Base-by-base conservation (phyloP, 192 early-diverging fungal species). In the Rhizoclosmatium globosum region DNA sequence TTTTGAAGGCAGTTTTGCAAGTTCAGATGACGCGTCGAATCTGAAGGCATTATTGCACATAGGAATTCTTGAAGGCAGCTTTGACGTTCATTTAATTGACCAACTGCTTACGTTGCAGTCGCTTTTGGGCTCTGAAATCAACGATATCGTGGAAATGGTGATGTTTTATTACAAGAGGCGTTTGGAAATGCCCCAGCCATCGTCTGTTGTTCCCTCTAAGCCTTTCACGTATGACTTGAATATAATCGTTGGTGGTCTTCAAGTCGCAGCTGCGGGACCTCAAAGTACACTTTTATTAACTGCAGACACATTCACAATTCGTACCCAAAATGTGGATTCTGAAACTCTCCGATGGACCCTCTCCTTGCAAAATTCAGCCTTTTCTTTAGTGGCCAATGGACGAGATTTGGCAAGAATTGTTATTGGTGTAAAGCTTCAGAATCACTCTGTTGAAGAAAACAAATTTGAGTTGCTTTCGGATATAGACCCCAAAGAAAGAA, bases 101-200 rank as follows among this genome's bases (percentile, higher is more conserved):
- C 92, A 93, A 74, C 82, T 95, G n/a, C 74, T 95, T 21, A 95
- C 93, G 1, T 88, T 93, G 2, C 93, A 95, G 50, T 91, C 91
- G 3, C 82, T 94, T 3, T 74, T 95, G 65, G 92, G 92, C 39
- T 89, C 83, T 39, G 94, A 95, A 84, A 66, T 93, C 45, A 95
- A 90, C 76, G 94, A 95, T 68, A 76, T 94, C 41, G 74, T 93
- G 13, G 92, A 94, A 47, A 85, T 92, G 6, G 74, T 93, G 42
- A 23, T 80, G 19, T 91, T 91, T 72, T 87, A 84, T 53, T 68
- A 79, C 2, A 80, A 85, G 68, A 17, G 68, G n/a, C 47, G 67
- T 19, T 71, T 43, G 47, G 42, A 53, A 3, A 47, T 15, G 7
- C 11, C 23, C 15, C 6, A 23, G n/a, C 3, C 1, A 15, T 53